These are phyloP conservation scores for Echria macrotheca DNA, from an alignment of 495 filamentous ascomycete species.

Conservation along the genomic window DNA sequence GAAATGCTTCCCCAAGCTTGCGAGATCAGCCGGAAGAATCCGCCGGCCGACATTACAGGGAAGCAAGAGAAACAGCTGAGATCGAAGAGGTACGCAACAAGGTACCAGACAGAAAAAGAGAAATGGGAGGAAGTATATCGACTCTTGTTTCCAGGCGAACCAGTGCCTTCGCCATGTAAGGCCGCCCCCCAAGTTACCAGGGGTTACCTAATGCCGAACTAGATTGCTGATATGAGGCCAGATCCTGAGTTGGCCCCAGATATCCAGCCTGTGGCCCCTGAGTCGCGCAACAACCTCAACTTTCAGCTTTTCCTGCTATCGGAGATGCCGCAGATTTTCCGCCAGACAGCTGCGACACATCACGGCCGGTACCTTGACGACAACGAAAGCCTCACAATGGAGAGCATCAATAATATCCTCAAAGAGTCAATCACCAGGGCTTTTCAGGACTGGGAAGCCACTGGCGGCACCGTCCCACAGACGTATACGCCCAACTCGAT, in stretches of 20 bases:
- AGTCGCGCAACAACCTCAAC: slow-evolving; percentile 13
- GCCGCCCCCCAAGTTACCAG: neutral
- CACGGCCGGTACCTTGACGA: slow-evolving; percentile 11
- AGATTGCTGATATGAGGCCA: slow-evolving; percentile 18
- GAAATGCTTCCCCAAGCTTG: slow-evolving; percentile 19
- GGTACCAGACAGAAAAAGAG: slow-evolving; percentile 21
- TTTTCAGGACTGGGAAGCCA: slow-evolving; percentile 19
- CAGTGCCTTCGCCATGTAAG: slow-evolving; percentile 30
- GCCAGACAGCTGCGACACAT: slow-evolving; percentile 18
- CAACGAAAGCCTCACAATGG: slow-evolving; percentile 17
- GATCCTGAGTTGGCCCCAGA: slow-evolving; percentile 25
- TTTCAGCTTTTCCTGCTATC: slow-evolving; percentile 26
- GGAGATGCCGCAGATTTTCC: slow-evolving; percentile 20
- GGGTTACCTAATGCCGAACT: neutral
- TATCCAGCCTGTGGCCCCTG: slow-evolving; percentile 13
- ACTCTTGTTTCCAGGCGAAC: slow-evolving; percentile 24
- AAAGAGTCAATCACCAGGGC: slow-evolving; percentile 21
- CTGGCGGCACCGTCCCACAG: slow-evolving; percentile 4
- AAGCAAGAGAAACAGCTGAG: slow-evolving; percentile 25
- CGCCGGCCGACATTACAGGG: slow-evolving; percentile 21
- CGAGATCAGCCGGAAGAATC: slow-evolving; percentile 7
- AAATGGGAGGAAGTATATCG: slow-evolving; percentile 30
- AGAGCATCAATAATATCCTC: slow-evolving; percentile 19
- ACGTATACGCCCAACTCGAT: neutral
- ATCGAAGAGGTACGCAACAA: slow-evolving; percentile 20